phyloP scores from a whole-genome alignment of 768 basidiomycete species.

The Naematelia aurantialba region DNA sequence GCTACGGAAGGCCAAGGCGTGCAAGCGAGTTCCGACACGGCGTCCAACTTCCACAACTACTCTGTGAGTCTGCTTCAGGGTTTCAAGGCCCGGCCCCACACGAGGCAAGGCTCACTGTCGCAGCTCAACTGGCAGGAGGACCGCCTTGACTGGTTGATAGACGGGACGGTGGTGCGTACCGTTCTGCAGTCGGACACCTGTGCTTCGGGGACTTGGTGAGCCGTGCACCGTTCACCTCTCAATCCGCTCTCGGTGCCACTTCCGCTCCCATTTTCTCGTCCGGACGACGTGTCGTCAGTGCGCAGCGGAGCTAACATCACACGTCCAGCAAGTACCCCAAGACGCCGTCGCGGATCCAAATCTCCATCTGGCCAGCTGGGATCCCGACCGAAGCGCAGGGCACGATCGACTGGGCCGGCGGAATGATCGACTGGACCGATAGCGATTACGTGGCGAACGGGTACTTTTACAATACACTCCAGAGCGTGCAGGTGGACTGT shows the following conservation, averaged over 20 bases:
- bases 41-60: conserved; percentile 34
- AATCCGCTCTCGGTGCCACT: no score
- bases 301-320: no score
- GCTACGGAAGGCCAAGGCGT: conserved; percentile 24
- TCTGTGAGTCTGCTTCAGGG: conserved; percentile 24
- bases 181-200: conserved; percentile 61
- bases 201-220: conserved; percentile 9
- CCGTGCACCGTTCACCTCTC: background rate
- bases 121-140: conserved; percentile 80
- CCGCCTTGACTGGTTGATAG: conserved; percentile 63
- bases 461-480: conserved; percentile 44
- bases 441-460: conserved; percentile 70
- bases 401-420: conserved; percentile 74
- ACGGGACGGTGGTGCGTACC: conserved; percentile 68
- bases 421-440: conserved; percentile 75
- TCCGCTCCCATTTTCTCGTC: no score
- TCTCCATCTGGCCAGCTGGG: conserved; percentile 81
- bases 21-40: conserved; percentile 21
- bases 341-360: conserved; percentile 75
- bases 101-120: no score
- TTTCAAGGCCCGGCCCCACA: no score
- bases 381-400: conserved; percentile 61
- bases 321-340: conserved; percentile 64
- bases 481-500: conserved; percentile 42
- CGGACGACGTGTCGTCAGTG: no score